Evolutionary conservation across 108 stramenopile species (phyloP).

Genomic region (Halocafeteria seosinensis): DNA sequence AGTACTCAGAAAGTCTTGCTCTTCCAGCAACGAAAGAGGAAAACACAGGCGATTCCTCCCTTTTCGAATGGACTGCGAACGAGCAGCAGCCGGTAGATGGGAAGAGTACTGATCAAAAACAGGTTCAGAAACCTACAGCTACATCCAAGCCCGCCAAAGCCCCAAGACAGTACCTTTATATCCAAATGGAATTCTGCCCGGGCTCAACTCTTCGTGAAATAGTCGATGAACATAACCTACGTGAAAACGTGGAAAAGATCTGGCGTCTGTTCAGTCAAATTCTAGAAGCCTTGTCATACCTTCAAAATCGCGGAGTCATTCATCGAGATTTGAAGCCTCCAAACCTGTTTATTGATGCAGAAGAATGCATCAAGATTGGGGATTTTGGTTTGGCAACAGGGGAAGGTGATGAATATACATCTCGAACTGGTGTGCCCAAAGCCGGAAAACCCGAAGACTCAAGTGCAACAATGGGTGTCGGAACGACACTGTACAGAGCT

Average conservation of each 20-base stretch:
- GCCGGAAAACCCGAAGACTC: not conserved
- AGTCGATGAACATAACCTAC: not conserved
- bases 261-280: not conserved
- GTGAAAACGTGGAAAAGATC: too few relatives aligned
- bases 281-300: not conserved
- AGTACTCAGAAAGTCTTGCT: too few relatives aligned
- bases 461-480: not conserved
- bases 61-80: too few relatives aligned
- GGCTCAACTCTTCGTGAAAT: slow-evolving; percentile 64
- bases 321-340: slow-evolving; percentile 21
- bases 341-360: slow-evolving; percentile 14
- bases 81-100: too few relatives aligned
- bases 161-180: too few relatives aligned
- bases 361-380: slow-evolving; percentile 16
- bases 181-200: slow-evolving; percentile 88
- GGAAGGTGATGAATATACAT: not conserved
- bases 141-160: too few relatives aligned
- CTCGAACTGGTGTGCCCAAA: too few relatives aligned
- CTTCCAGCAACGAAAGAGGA: too few relatives aligned
- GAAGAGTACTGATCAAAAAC: too few relatives aligned
- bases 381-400: slow-evolving; percentile 25
- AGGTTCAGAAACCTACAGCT: too few relatives aligned
- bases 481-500: not conserved
- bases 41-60: too few relatives aligned
- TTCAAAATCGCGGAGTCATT: slow-evolving; percentile 14